Evolutionary conservation across 2,329 filamentous ascomycete genomes (phyloP).

Genomic region (Penicillium sp.): DNA sequence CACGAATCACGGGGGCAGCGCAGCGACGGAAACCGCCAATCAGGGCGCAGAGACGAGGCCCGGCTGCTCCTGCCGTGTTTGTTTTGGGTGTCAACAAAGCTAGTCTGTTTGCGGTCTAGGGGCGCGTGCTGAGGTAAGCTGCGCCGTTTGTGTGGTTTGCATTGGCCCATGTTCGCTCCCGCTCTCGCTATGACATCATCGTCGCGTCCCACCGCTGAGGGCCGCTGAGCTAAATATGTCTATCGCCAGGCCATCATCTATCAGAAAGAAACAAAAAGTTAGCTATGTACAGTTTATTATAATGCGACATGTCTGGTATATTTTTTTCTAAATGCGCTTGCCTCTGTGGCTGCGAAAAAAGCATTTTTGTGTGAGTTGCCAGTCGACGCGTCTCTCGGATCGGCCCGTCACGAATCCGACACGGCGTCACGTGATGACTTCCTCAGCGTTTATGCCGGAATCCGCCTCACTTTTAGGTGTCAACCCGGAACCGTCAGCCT

Average conservation of each 20-base stretch:
- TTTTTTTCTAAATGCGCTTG: conserved; percentile 6
- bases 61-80: conserved; percentile 2
- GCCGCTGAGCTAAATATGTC: not conserved
- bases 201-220: conserved; percentile 22
- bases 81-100: conserved; percentile 19
- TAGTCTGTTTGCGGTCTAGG: conserved; percentile 15
- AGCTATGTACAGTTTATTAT: not conserved
- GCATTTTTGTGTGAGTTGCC: not conserved
- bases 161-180: not conserved
- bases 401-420: conserved; percentile 19
- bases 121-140: not conserved
- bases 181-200: conserved; percentile 28
- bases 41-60: not conserved
- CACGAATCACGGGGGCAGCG: not conserved
- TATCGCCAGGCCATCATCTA: not conserved
- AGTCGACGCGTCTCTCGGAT: conserved; percentile 12
- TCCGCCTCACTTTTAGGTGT: conserved; percentile 1
- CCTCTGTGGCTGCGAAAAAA: not conserved
- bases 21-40: conserved; percentile 5
- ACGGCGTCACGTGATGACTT: conserved; percentile 29
- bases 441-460: not conserved
- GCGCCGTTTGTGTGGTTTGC: conserved; percentile 15
- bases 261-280: not conserved
- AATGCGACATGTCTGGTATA: conserved; percentile 1
- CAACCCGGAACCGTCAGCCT: not conserved